Base-by-base conservation (phyloP, 208 protist genomes). In the Phytomonas francai region DNA sequence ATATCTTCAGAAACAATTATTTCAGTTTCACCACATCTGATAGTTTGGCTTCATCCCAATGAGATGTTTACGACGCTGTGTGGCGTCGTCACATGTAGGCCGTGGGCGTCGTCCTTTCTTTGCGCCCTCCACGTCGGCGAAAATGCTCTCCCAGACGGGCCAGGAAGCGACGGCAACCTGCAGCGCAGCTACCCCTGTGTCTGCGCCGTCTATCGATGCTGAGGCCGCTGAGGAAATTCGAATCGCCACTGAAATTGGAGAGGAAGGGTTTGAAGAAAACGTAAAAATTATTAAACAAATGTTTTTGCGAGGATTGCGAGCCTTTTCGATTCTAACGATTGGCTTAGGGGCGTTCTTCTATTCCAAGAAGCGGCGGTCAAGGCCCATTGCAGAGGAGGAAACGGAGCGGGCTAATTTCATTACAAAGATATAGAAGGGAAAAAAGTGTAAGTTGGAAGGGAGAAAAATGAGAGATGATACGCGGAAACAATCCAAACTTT, bases 231-330 rank as follows among this genome's bases (percentile, higher is more conserved):
- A 84, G 71, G 70, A 88, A 65, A 81, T 92, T 63, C 68, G 72
- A 19, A 67, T 94, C 28, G 79, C 81, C 12, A 32, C 75, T 45
- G 83, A 80, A 12, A 81, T 91, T 27, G 83, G 83, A 19, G 72
- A 84, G 34, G 70, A 89, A 54, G 78, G 58, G 14, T 94, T 94
- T 65, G 83, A 88, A 51, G 83, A 92, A 54, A 94, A 94, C 71
- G 88, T 83, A 9, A 34, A 66, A 16, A 94, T 94, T 73, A 59
- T 94, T 58, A 81, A 85, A 65, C 45, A 83, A 45, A 30, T 94
- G 22, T 80, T 77, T 22, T 67, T 78, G 65, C 89, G 86, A 1
- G 89, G 89, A 22, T 60, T 83, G 33, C 86, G 89, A 16, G 82
- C 89, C 3, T 85, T 94, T 68, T 5, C 84, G 0, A 72, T 92